Percentiles rank a stretch among this genome's conserved stretches.
phyloP scores from a whole-genome alignment of 768 basidiomycete species.

The Suillus cothurnatus region DNA sequence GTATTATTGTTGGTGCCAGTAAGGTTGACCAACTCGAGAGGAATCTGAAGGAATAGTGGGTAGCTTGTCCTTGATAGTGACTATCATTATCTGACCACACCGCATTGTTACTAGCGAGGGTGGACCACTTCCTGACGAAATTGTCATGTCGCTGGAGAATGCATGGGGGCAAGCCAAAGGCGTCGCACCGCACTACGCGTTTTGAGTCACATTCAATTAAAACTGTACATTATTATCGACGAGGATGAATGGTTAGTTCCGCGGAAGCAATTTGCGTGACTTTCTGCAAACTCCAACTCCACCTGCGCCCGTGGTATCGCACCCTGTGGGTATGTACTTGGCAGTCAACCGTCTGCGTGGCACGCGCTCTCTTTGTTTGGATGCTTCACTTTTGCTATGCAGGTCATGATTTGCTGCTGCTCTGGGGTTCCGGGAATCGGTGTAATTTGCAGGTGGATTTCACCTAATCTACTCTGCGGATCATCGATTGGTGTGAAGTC shows the following conservation, averaged over 20 bases:
- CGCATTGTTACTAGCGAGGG: conserved; percentile 3
- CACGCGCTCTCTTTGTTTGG: background rate
- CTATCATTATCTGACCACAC: background rate
- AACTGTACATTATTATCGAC: conserved; percentile 3
- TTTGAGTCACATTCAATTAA: background rate
- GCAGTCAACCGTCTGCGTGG: background rate
- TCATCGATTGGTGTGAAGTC: background rate
- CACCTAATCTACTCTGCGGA: no score
- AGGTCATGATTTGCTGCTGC: no score
- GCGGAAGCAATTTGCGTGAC: background rate
- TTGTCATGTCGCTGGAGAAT: conserved; percentile 3
- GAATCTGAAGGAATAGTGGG: conserved; percentile 8
- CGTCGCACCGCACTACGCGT: conserved; percentile 6
- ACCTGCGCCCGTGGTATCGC: no score
- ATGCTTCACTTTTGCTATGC: no score
- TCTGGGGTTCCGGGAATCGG: no score
- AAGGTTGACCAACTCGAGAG: conserved; percentile 34
- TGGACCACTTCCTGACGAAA: conserved; percentile 4
- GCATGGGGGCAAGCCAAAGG: conserved; percentile 6
- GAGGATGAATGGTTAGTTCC: background rate
- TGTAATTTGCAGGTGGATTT: no score
- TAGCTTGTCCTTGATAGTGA: background rate
- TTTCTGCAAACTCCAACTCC: no score
- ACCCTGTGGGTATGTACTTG: background rate
- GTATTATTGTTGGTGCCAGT: conserved; percentile 25